Conservation (phyloP, 106 monocot species). For the Narthecium ossifragum region DNA sequence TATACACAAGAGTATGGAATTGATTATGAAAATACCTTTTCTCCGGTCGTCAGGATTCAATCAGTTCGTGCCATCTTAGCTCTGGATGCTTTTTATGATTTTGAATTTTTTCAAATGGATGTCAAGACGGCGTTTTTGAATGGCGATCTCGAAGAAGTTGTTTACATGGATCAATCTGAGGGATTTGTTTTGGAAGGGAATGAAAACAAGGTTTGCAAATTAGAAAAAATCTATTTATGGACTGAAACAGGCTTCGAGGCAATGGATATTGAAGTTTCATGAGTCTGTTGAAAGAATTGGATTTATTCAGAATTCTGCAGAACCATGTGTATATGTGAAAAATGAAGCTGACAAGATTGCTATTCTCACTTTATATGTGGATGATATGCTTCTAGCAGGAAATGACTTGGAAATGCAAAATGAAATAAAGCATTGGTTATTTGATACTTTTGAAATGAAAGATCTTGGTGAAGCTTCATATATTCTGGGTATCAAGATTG, state of each 20-base stretch:
- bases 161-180: not conserved
- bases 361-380: not conserved
- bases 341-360: not conserved
- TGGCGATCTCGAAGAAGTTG: not conserved
- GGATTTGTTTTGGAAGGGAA: not conserved
- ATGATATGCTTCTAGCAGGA: conserved; percentile 4
- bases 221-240: not conserved
- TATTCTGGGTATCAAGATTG: not conserved
- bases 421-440: not conserved
- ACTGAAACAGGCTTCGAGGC: conserved; percentile 2
- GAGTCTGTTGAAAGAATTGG: not conserved
- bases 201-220: not conserved
- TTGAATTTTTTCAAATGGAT: conserved; percentile 3
- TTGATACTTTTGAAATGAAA: conserved; percentile 1
- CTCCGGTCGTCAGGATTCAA: not conserved
- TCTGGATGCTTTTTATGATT: not conserved
- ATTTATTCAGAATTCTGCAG: not conserved
- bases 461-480: conserved; percentile 4
- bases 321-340: not conserved
- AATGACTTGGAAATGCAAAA: not conserved
- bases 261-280: not conserved
- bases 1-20: not conserved
- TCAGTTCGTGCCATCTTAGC: not conserved
- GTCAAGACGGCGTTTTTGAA: conserved; percentile 2
- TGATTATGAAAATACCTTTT: conserved; percentile 1